Evolutionary conservation across 176 grass and related monocot genomes (phyloP), one percentile per base, ranked within the genome.

Genomic region (Thinopyrum elongatum): DNA sequence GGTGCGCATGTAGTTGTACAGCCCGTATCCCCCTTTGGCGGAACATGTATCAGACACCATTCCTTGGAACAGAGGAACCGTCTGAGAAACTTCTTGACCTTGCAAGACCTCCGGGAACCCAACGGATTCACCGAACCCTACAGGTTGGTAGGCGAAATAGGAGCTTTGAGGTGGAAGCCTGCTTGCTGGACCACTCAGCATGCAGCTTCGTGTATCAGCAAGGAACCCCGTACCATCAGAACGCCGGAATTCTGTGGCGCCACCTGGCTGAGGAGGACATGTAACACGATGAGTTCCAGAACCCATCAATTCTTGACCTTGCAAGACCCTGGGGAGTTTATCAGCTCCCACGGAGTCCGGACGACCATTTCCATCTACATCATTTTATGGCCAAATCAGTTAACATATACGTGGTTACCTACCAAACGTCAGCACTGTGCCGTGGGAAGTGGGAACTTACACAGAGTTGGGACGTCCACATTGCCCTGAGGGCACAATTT

Each of bases 271-370:
- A 86, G 93, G 88, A 84, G 90, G 82, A 78, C 76, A 39, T 47
- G 86, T 66, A 63, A 91, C 83, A 86, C 29, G 87, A 87, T 73
- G 90, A 70, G 91, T 87, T 87, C 62, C 61, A 78, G 88, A 87
- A 88, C 93, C 82, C 95, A 79, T 92, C 83, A 94, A 99, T 99
- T 99, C 97, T 99, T 99, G 97, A 99, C 94, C 97, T 99, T 96
- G 97, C 97, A 99, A 99, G 97, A 99, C 97, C 97, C 95, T 96
- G 90, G 95, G 92, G 86, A 89, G 95, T 75, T 92, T 92, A 90
- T 84, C 92, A 85, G 88, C 92, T 91, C 88, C 94, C 92, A 85
- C 74, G 33, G 92, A 91, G 85, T 94, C 97, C 35, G 83, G 81
- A 88, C 80, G 88, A 86, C 65, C 85, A 89, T 82, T 91, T 86